Conservation (phyloP, 495 filamentous ascomycete species). For the Trichoderma virens region DNA sequence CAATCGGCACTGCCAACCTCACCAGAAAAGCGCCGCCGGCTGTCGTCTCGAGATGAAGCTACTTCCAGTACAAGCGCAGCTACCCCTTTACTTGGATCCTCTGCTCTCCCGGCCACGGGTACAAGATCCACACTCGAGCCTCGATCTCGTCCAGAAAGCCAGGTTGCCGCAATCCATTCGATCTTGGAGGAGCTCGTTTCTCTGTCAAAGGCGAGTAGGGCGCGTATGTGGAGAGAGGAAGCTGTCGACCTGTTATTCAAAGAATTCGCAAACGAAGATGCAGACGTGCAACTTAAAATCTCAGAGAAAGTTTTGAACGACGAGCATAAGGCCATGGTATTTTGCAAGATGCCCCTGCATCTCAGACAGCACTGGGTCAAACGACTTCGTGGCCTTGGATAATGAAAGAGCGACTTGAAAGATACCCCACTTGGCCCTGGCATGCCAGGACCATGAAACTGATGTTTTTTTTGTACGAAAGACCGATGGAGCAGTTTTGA, state of each 20-base stretch:
- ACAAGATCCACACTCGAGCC: neutral
- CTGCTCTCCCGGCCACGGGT: neutral
- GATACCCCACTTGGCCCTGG: neutral
- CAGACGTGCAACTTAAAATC: slow-evolving; percentile 43
- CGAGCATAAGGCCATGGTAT: slow-evolving; percentile 46
- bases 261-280: slow-evolving; percentile 40
- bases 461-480: neutral
- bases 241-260: slow-evolving; percentile 43
- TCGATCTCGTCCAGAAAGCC: neutral
- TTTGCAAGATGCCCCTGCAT: slow-evolving; percentile 41
- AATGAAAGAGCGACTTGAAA: neutral
- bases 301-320: slow-evolving; percentile 44
- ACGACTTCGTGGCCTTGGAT: slow-evolving; percentile 24
- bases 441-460: neutral
- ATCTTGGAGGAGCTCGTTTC: slow-evolving; percentile 28
- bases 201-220: slow-evolving; percentile 22
- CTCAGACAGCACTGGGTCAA: slow-evolving; percentile 41
- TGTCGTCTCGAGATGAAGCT: slow-evolving; percentile 16
- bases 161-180: neutral
- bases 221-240: slow-evolving; percentile 37
- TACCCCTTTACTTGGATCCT: neutral
- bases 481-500: neutral
- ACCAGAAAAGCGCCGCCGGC: slow-evolving; percentile 37
- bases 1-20: neutral
- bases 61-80: slow-evolving; percentile 7